phyloP scores from a whole-genome alignment of 1,284 basidiomycete species.

The Lentinus polychrous region DNA sequence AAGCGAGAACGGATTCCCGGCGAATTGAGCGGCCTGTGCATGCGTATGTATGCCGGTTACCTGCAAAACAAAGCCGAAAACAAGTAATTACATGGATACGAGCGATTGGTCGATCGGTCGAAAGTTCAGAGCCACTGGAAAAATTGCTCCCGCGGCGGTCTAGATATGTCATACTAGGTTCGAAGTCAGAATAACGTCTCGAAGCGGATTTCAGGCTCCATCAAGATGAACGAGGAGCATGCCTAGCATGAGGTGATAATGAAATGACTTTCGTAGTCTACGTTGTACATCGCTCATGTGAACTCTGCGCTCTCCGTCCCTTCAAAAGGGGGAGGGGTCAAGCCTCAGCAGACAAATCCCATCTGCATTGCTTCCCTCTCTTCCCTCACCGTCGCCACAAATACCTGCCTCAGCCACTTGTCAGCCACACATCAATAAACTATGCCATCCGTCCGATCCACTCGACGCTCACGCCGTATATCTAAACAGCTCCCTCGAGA shows the following conservation, averaged over 20 bases:
- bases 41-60: too few species aligned
- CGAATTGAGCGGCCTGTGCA: too few species aligned
- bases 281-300: constrained; percentile 3
- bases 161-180: constrained; percentile 1
- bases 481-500: constrained; percentile 13
- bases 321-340: constrained; percentile 9
- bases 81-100: not conserved
- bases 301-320: constrained; percentile 2
- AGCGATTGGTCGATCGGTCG: not conserved
- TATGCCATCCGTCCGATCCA: constrained; percentile 8
- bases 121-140: not conserved
- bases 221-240: constrained; percentile 1
- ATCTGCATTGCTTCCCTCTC: not conserved
- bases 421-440: too few species aligned
- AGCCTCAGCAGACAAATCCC: not conserved
- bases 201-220: not conserved
- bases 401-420: too few species aligned
- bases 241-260: constrained; percentile 9
- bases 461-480: constrained; percentile 16
- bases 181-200: not conserved
- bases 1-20: too few species aligned
- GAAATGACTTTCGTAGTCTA: not conserved
- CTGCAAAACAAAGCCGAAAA: too few species aligned
- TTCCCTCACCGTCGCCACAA: not conserved
- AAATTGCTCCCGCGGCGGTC: not conserved